phyloP scores from a whole-genome alignment of 768 basidiomycete genomes.

The Hysterangium stoloniferum region DNA sequence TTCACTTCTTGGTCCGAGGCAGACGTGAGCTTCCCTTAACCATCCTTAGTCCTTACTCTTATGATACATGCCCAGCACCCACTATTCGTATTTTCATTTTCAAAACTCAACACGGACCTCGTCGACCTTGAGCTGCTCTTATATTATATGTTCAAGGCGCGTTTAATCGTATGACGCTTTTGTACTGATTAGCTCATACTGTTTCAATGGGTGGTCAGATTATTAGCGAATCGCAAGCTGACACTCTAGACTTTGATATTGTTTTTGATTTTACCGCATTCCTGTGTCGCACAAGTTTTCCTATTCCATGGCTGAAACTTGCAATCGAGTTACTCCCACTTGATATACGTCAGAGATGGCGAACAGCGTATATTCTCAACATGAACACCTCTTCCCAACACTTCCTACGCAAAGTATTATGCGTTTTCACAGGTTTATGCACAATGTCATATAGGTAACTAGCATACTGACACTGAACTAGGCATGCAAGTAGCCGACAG shows the following conservation, averaged over 20 bases:
- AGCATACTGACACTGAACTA: no score
- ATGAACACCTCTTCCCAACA: slow-evolving; percentile 63
- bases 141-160: slow-evolving; percentile 70
- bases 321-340: slow-evolving; percentile 68
- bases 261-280: slow-evolving; percentile 81
- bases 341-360: slow-evolving; percentile 57
- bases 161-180: not conserved
- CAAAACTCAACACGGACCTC: slow-evolving; percentile 68
- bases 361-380: slow-evolving; percentile 59
- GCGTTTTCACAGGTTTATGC: slow-evolving; percentile 47
- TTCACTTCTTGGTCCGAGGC: slow-evolving; percentile 50
- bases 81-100: slow-evolving; percentile 52
- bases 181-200: not conserved
- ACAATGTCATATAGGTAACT: no score
- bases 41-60: not conserved
- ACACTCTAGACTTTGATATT: slow-evolving; percentile 64
- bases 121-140: slow-evolving; percentile 73
- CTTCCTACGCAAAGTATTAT: slow-evolving; percentile 70
- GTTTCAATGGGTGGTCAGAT: slow-evolving; percentile 17
- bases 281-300: slow-evolving; percentile 64
- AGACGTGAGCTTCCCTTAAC: slow-evolving; percentile 34
- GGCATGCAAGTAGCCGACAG: slow-evolving; percentile 46
- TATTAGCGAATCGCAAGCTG: slow-evolving; percentile 37
- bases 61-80: not conserved
- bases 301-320: slow-evolving; percentile 74